Evolutionary conservation across 331 rosid species (phyloP), one percentile per base, ranked within the genome.

Genomic region (Cucumis variabilis): DNA sequence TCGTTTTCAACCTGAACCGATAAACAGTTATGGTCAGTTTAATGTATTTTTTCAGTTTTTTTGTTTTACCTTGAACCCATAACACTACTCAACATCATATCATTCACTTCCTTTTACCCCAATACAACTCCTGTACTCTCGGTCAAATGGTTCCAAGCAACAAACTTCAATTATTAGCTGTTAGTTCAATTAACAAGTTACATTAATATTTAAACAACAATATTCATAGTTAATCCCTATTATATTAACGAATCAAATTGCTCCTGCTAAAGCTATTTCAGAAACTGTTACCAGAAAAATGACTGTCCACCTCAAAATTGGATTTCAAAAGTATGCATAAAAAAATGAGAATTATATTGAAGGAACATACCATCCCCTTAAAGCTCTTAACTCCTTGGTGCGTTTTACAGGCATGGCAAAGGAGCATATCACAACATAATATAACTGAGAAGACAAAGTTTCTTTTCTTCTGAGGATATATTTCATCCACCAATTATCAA

Each of bases 331-430:
- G 48, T 27, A 37, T 25, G 62, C 85, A 85, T 46, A 27, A 87
- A 70, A 87, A 70, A 87, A 48, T 50, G 74, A 72, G 21, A 55
- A 88, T 82, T 9, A 67, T 48, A 41, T 84, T 55, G 88, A 91
- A 90, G 90, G 83, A 74, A 88, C 90, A 65, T 93, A 94, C 98
- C 99, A 95, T 89, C 99, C 98, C 82, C 88, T 88, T 80, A 97
- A 90, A 87, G 96, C 96, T 88, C 96, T 92, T 82, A 97, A 92
- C 88, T 97, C 96, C 90, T 92, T 95, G 63, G 94, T 95, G 88
- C 98, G 93, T 91, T 95, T 97, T 71, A 95, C 92, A 25, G 95
- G 93, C 94, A 95, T 90, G 55, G 96, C 92, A 88, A 94, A 91
- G 66, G 86, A 85, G 88, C 88, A 75, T 85, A 97, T 91, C 83